Evolutionary conservation across 768 basidiomycete genomes (phyloP).

Genomic region (Lyophyllum atratum): DNA sequence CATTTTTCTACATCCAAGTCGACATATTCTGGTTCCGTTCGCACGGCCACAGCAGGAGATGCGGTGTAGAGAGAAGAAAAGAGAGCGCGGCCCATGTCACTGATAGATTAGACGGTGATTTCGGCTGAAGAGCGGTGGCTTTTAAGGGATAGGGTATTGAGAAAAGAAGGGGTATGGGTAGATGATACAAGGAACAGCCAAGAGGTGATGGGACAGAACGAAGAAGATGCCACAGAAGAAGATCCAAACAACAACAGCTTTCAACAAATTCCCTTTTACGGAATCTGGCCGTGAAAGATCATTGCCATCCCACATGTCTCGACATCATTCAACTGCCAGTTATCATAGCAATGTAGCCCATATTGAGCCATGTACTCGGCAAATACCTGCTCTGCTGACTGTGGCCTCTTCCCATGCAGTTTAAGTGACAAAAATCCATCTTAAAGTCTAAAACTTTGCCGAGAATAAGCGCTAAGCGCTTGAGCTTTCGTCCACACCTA

Average conservation of each 20-base stretch:
- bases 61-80: constrained; percentile 47
- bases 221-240: constrained; percentile 2
- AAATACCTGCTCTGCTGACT: too few relatives aligned
- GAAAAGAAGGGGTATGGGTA: constrained; percentile 21
- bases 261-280: constrained; percentile 15
- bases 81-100: constrained; percentile 59
- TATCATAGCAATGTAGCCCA: background rate
- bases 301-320: background rate
- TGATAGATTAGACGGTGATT: background rate
- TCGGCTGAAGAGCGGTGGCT: background rate
- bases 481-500: too few relatives aligned
- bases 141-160: constrained; percentile 24
- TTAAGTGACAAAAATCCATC: too few relatives aligned
- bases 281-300: background rate
- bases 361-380: background rate
- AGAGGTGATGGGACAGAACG: constrained; percentile 13
- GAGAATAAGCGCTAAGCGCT: too few relatives aligned
- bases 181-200: constrained; percentile 17
- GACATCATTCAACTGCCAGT: background rate
- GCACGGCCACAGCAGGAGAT: constrained; percentile 35
- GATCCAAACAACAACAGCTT: constrained; percentile 17
- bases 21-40: constrained; percentile 45
- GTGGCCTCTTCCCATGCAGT: too few relatives aligned
- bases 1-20: constrained; percentile 56
- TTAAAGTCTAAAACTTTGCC: too few relatives aligned